Percentiles rank a stretch among this genome's conserved stretches.
Evolutionary conservation across 2,329 filamentous ascomycete species (phyloP).

Genomic region (Fonsecaea monophora): DNA sequence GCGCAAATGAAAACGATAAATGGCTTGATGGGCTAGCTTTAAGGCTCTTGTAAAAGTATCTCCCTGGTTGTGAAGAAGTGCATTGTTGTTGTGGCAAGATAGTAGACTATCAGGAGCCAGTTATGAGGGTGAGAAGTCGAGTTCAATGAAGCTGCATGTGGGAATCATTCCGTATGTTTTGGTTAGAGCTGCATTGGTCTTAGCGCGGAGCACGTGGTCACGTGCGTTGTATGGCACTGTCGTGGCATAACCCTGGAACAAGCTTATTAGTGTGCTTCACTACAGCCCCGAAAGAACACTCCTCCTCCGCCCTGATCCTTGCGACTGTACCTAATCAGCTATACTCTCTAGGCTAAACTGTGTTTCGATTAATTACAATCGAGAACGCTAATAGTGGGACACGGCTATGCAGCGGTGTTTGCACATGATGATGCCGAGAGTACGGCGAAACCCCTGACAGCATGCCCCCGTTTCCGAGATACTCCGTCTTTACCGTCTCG

Average conservation of each 20-base stretch:
- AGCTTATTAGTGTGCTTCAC: background rate
- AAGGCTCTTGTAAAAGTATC: background rate
- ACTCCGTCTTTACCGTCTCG: conserved; percentile 31
- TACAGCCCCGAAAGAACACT: background rate
- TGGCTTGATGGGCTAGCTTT: background rate
- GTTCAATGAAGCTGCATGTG: background rate
- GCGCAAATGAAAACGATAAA: background rate
- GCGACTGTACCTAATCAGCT: background rate
- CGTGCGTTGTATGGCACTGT: background rate
- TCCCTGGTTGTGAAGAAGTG: background rate
- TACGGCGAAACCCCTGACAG: background rate
- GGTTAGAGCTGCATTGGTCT: conserved; percentile 1
- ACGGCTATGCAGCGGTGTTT: background rate
- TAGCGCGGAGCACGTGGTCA: background rate
- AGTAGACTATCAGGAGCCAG: background rate
- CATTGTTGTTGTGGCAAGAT: conserved; percentile 9
- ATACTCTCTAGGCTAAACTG: no score
- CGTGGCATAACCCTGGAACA: background rate
- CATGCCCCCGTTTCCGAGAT: conserved; percentile 24
- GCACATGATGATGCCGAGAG: background rate
- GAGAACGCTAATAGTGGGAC: background rate
- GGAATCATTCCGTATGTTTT: background rate
- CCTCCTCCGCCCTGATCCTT: background rate
- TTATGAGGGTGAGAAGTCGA: background rate
- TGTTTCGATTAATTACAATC: background rate